Evolutionary conservation across 306 rosid genomes (phyloP).

Genomic region (Clitoria ternatea): DNA sequence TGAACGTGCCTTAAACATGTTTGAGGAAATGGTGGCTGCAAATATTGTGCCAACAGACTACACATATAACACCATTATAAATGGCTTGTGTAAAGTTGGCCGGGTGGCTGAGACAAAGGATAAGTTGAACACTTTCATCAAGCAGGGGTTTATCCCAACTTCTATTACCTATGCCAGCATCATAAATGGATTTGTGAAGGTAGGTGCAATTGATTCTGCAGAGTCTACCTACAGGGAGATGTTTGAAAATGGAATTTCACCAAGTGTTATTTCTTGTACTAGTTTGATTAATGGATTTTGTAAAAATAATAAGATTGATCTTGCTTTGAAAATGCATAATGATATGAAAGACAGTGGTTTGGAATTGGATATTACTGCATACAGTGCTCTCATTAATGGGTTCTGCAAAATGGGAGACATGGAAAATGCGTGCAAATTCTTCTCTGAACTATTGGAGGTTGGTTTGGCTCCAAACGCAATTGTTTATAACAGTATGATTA

Average conservation of each 20-base stretch:
- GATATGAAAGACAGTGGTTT: conserved; percentile 62
- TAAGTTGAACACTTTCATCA: conserved; percentile 40
- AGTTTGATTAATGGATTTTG: conserved; percentile 59
- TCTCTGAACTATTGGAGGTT: conserved; percentile 51
- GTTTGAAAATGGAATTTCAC: conserved; percentile 55
- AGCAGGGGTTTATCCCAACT: conserved; percentile 51
- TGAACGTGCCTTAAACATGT: conserved; percentile 40
- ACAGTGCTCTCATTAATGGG: conserved; percentile 53
- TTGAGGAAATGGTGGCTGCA: conserved; percentile 55
- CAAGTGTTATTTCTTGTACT: conserved; percentile 60
- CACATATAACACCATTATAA: conserved; percentile 46
- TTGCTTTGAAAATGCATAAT: conserved; percentile 57
- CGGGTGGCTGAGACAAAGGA: conserved; percentile 45
- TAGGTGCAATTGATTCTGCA: conserved; percentile 52
- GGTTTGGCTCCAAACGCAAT: conserved; percentile 66
- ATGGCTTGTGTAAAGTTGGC: conserved; percentile 77
- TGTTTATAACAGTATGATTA: conserved; percentile 67
- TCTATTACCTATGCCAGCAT: conserved; percentile 59
- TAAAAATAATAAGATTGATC: conserved; percentile 50
- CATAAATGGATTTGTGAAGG: conserved; percentile 63
- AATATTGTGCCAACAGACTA: conserved; percentile 47
- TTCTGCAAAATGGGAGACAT: conserved; percentile 70
- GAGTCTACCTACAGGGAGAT: conserved; percentile 45
- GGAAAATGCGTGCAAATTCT: conserved; percentile 52
- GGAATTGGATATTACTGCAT: conserved; percentile 52